Percentiles rank a stretch among this genome's conserved stretches.
phyloP scores from a whole-genome alignment of 257 asterid species.

The Przewalskia tangutica region DNA sequence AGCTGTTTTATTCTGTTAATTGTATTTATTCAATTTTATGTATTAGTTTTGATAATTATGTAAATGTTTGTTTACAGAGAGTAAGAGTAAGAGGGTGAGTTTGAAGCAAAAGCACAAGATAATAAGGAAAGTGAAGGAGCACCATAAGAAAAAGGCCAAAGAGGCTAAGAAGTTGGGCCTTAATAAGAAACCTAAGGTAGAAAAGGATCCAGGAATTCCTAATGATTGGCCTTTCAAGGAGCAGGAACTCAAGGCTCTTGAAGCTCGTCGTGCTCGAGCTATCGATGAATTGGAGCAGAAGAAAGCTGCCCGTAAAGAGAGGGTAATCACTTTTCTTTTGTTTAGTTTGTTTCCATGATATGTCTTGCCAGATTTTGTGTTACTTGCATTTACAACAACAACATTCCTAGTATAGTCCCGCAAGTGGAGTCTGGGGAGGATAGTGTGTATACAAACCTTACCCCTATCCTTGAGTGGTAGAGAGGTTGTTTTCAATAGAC shows the following conservation, averaged over 20 bases:
- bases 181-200: conserved; percentile 46
- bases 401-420: too few species aligned
- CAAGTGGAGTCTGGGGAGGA: too few species aligned
- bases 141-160: conserved; percentile 81
- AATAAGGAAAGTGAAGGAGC: conserved; percentile 75
- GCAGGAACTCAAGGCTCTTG: conserved; percentile 84
- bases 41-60: neutral
- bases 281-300: conserved; percentile 66
- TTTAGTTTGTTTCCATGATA: neutral
- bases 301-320: conserved; percentile 90
- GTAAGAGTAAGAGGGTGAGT: conserved; percentile 89
- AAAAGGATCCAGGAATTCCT: conserved; percentile 92
- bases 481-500: too few species aligned
- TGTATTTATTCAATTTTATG: neutral
- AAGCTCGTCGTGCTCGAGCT: conserved; percentile 63
- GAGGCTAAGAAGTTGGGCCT: conserved; percentile 67
- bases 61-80: conserved; percentile 34
- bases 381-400: neutral
- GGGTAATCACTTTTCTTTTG: conserved; percentile 31
- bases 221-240: conserved; percentile 98
- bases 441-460: too few species aligned
- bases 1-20: neutral
- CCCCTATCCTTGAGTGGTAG: too few species aligned
- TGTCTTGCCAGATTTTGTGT: neutral
- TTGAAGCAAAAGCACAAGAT: conserved; percentile 80